Evolutionary conservation across 2,329 filamentous ascomycete species (phyloP).

Genomic region (Aspergillus thermomutatus): DNA sequence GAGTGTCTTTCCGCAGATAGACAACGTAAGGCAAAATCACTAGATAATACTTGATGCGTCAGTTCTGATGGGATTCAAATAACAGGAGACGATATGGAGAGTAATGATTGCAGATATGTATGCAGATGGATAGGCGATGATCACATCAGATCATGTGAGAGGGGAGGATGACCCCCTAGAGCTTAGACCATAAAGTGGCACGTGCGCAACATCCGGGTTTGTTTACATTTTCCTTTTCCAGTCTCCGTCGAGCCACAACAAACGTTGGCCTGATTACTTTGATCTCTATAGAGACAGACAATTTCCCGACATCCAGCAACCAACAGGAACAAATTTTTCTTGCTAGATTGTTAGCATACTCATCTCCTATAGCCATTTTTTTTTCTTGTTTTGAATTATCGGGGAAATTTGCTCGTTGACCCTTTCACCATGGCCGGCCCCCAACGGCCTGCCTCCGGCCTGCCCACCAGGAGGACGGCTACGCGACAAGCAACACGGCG

Average conservation of each 20-base stretch:
- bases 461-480: slow-evolving; percentile 48
- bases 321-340: not conserved
- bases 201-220: slow-evolving; percentile 20
- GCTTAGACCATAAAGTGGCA: slow-evolving; percentile 8
- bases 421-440: slow-evolving; percentile 51
- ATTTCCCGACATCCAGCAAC: not conserved
- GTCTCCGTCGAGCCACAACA: slow-evolving; percentile 15
- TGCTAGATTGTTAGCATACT: not conserved
- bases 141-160: slow-evolving; percentile 26
- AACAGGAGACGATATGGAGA: not conserved
- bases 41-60: not conserved
- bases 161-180: slow-evolving; percentile 16
- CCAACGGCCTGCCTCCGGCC: slow-evolving; percentile 47
- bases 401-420: not conserved
- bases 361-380: not conserved
- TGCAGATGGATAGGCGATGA: slow-evolving; percentile 8
- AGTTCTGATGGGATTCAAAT: not conserved
- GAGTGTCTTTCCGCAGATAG: not conserved
- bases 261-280: slow-evolving; percentile 2
- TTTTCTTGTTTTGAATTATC: not conserved
- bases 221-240: slow-evolving; percentile 31
- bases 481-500: slow-evolving; percentile 52
- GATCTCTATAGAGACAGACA: not conserved
- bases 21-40: not conserved
- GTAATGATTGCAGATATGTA: not conserved